A percentile compares a stretch with the other conserved stretches of the same genome.
phyloP scores from a whole-genome alignment of 306 rosid species.

The Adenanthera pavonina region DNA sequence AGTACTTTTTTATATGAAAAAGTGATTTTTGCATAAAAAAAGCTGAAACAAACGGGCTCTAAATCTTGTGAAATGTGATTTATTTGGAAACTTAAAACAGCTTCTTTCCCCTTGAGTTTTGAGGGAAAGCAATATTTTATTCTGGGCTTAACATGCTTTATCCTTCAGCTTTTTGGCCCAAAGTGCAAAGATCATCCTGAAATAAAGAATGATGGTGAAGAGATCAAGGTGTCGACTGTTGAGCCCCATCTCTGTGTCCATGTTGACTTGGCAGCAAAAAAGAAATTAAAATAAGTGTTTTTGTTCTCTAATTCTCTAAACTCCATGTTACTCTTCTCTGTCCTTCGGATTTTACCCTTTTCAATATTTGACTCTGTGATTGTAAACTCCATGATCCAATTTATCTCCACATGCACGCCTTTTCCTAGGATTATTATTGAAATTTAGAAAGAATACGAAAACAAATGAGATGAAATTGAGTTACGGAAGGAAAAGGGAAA shows the following conservation, averaged over 20 bases:
- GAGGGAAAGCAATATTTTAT: not conserved
- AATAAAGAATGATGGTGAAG: not conserved
- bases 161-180: not conserved
- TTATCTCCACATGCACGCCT: no score
- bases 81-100: not conserved
- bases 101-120: not conserved
- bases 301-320: not conserved
- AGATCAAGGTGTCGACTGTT: not conserved
- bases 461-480: not conserved
- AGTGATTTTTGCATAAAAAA: no score
- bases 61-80: not conserved
- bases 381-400: no score
- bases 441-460: not conserved
- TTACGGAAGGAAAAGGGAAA: not conserved
- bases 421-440: not conserved
- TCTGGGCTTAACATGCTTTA: not conserved
- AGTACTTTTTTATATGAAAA: no score
- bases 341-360: not conserved
- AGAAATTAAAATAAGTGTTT: no score
- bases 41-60: no score
- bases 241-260: not conserved
- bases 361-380: not conserved
- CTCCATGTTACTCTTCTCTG: not conserved
- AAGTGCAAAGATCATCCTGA: not conserved
- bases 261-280: not conserved